Base-by-base conservation (phyloP, 176 grass and related monocot species). In the Carex parvula region DNA sequence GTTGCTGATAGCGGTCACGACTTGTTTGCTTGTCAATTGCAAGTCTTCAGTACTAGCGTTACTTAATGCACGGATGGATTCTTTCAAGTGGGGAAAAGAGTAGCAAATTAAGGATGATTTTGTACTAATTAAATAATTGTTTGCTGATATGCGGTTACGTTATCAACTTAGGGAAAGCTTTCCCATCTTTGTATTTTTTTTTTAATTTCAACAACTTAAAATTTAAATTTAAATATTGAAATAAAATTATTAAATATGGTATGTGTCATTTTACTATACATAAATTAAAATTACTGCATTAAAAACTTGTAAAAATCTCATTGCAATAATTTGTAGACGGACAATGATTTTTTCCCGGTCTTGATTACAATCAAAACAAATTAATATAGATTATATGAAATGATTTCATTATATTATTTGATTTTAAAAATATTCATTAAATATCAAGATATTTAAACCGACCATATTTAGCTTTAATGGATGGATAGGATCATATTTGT, bases 21-120 rank as follows among this genome's bases (percentile, higher is more conserved):
- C 21, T 53, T 53, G n/a, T 4, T 53, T 75, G 44, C 20, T 48
- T 52, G 44, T 75, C 70, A 56, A 76, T 76, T 53, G 46, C 48
- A 76, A 76, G 12, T 55, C 46, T 30, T 54, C 1, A 74, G 71
- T 30, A 0, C n/a, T 33, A 56, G 24, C 73, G 48, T 77, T 77
- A 55, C 73, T 77, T 77, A 56, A 53, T 77, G 50, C 73, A 77
- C 70, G 70, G 70, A 53, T 50, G 42, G 50, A 52, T 74, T 74
- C 70, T 74, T 74, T 74, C 9, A 15, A 52, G 8, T 17, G 30
- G 64, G 13, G 1, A 16, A 68, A 35, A 6, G 32, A 29, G 65
- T 16, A 32, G 2, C 16, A 44, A 26, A 39, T 39, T 5, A 39
- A 74, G 42, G 42, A 74, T 44, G 20, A 52, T 74, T 74, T 75